Percentiles rank a stretch among this genome's conserved stretches.
Conservation (phyloP, 148 eudicot species). For the Drosera capensis region DNA sequence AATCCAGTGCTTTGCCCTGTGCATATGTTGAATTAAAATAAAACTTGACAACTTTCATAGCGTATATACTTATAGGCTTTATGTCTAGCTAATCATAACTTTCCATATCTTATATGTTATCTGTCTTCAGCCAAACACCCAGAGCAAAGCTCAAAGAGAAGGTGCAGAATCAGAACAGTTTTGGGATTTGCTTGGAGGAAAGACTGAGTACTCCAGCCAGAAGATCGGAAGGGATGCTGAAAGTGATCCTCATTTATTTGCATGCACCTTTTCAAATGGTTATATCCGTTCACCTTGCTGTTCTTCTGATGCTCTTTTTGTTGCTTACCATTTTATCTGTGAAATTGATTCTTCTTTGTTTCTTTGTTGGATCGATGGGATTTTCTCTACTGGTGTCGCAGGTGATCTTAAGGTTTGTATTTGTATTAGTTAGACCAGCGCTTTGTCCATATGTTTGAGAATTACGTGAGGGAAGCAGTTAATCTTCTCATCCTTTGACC, state of each 20-base stretch:
- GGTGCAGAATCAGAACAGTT: constrained; percentile 76
- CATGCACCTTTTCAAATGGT: constrained; percentile 74
- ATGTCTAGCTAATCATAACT: background rate
- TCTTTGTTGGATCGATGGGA: constrained; percentile 9
- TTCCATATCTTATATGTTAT: background rate
- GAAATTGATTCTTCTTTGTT: constrained; percentile 15
- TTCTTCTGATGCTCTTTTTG: constrained; percentile 1
- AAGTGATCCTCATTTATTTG: constrained; percentile 83
- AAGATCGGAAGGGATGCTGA: constrained; percentile 56
- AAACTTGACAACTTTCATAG: too few relatives aligned
- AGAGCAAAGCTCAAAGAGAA: constrained; percentile 66
- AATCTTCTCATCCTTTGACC: too few relatives aligned
- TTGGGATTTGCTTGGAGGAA: constrained; percentile 80
- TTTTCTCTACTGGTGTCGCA: constrained; percentile 17
- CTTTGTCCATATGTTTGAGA: too few relatives aligned
- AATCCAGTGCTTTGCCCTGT: too few relatives aligned
- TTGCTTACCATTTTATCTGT: constrained; percentile 1
- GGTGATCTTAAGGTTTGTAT: constrained; percentile 71
- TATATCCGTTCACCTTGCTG: background rate
- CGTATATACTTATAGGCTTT: too few relatives aligned
- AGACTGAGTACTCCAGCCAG: constrained; percentile 67
- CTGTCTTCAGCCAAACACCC: constrained; percentile 69
- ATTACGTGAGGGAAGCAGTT: too few relatives aligned
- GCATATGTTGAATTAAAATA: too few relatives aligned
- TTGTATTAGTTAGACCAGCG: too few relatives aligned